phyloP scores from a whole-genome alignment of 2,329 filamentous ascomycete genomes.

The Colletotrichum eleusines region DNA sequence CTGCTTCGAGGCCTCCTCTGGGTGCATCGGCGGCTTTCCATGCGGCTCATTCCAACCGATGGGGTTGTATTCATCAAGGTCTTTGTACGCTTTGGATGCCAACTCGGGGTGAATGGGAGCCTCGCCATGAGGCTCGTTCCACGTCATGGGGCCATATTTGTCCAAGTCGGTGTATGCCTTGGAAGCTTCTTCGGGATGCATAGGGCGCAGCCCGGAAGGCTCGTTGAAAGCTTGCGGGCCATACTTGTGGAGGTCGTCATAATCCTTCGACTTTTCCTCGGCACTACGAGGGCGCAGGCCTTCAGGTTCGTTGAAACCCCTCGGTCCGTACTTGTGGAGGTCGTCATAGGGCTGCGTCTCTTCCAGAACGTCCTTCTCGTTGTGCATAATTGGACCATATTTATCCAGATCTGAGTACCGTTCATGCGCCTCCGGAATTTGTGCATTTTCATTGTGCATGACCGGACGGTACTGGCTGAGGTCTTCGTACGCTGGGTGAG shows the following conservation, averaged over 20 bases:
- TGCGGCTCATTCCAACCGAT: slow-evolving; percentile 45
- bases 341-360: slow-evolving; percentile 56
- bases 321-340: slow-evolving; percentile 52
- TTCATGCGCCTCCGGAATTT: slow-evolving; percentile 35
- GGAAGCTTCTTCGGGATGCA: slow-evolving; percentile 51
- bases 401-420: slow-evolving; percentile 42
- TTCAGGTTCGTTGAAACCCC: slow-evolving; percentile 54
- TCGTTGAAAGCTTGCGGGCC: slow-evolving; percentile 51
- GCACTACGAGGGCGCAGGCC: slow-evolving; percentile 47
- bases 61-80: slow-evolving; percentile 42
- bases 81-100: slow-evolving; percentile 35
- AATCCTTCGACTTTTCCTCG: slow-evolving; percentile 56
- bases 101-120: slow-evolving; percentile 30
- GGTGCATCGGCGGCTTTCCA: slow-evolving; percentile 40
- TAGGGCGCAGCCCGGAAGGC: slow-evolving; percentile 48
- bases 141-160: slow-evolving; percentile 50
- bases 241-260: slow-evolving; percentile 53
- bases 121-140: slow-evolving; percentile 44
- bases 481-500: slow-evolving; percentile 50
- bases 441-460: slow-evolving; percentile 51
- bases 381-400: slow-evolving; percentile 45
- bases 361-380: slow-evolving; percentile 54
- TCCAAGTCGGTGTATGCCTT: slow-evolving; percentile 56
- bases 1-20: slow-evolving; percentile 53
- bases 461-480: slow-evolving; percentile 50